Percentiles rank a stretch among this genome's conserved stretches.
Conservation (phyloP, 1,139 yeast species). For the Candida labiduridarum region DNA sequence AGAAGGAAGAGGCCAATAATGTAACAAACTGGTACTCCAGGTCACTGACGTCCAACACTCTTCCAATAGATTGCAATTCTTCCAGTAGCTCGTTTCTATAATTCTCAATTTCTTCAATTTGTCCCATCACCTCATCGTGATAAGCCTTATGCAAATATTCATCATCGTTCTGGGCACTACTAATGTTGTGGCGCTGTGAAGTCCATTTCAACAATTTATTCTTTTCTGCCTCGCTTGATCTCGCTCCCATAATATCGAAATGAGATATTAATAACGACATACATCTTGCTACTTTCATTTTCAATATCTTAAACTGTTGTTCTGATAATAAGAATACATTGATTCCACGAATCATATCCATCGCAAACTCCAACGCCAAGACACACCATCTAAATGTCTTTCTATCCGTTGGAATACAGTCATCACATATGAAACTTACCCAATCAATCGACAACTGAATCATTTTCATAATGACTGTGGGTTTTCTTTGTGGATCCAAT, state of each 20-base stretch:
- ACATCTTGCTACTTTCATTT: conserved; percentile 89
- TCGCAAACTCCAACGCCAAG: conserved; percentile 90
- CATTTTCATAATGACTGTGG: conserved; percentile 71
- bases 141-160: conserved; percentile 57
- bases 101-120: conserved; percentile 60
- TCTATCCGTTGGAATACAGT: conserved; percentile 88
- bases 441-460: conserved; percentile 82
- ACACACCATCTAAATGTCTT: conserved; percentile 97
- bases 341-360: conserved; percentile 92
- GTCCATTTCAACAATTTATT: conserved; percentile 55
- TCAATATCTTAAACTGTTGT: conserved; percentile 71
- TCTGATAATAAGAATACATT: conserved; percentile 81
- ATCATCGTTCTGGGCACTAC: conserved; percentile 58
- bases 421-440: conserved; percentile 92
- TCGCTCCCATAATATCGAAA: conserved; percentile 97
- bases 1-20: conserved; percentile 84
- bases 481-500: conserved; percentile 66
- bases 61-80: conserved; percentile 67
- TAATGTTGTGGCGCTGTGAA: conserved; percentile 44
- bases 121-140: conserved; percentile 60
- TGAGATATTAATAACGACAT: conserved; percentile 93
- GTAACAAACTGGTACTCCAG: conserved; percentile 87
- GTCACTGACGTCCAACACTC: conserved; percentile 85
- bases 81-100: conserved; percentile 53
- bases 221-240: conserved; percentile 82